Conservation (phyloP, 208 protist genomes). For the Zelonia costaricensis region DNA sequence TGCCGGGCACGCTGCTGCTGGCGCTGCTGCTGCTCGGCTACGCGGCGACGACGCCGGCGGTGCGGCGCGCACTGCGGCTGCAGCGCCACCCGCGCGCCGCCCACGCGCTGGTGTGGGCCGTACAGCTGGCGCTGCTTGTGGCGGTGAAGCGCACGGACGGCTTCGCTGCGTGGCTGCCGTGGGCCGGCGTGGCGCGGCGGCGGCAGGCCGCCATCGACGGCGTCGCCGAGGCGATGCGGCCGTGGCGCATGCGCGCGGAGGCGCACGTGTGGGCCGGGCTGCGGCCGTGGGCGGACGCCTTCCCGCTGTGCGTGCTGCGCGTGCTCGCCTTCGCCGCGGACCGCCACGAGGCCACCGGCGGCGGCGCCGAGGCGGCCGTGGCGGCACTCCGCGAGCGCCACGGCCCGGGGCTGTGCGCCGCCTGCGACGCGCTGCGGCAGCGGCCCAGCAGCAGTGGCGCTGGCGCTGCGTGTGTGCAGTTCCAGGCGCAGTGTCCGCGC, state of each 20-base stretch:
- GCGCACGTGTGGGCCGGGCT: neutral
- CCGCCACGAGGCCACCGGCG: neutral
- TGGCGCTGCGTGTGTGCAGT: no score
- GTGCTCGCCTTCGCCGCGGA: neutral
- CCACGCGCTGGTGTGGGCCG: neutral
- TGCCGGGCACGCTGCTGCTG: neutral
- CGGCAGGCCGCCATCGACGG: neutral
- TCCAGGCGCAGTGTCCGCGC: slow-evolving; percentile 39
- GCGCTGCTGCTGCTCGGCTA: neutral
- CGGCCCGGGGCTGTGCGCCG: neutral
- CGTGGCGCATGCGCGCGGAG: neutral
- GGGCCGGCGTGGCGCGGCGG: neutral
- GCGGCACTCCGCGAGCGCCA: neutral
- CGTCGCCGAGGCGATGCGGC: neutral
- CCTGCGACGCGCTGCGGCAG: neutral
- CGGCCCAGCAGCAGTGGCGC: no score
- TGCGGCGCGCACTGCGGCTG: neutral
- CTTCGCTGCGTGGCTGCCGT: neutral
- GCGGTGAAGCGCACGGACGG: neutral
- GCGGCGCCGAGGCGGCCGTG: neutral
- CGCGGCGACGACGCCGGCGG: neutral
- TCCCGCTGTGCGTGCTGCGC: neutral
- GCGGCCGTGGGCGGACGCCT: neutral
- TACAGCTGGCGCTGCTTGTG: neutral
- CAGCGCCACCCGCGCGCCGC: neutral